Conservation (phyloP, 1,139 yeast species). For the Yamadazyma kanchanaburiensis region DNA sequence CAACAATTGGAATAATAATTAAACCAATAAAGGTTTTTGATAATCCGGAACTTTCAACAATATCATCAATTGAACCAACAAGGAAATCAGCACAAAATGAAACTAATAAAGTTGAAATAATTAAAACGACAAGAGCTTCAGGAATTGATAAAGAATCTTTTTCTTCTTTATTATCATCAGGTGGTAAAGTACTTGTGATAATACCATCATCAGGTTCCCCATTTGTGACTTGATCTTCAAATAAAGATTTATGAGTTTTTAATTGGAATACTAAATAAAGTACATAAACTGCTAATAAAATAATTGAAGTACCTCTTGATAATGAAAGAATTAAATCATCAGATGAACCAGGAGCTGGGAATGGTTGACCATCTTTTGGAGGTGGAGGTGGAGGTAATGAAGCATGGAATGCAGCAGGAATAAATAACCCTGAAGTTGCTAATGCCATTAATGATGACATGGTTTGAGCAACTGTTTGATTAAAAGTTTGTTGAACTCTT, state of each 20-base stretch:
- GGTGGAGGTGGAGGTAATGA: conserved; percentile 57
- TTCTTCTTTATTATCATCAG: conserved; percentile 22
- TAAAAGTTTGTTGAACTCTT: conserved; percentile 81
- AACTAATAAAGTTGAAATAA: conserved; percentile 72
- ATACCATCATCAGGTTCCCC: conserved; percentile 34
- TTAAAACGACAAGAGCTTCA: conserved; percentile 47
- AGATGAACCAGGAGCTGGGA: conserved; percentile 39
- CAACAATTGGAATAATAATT: conserved; percentile 91
- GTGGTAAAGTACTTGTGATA: conserved; percentile 26
- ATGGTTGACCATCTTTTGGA: conserved; percentile 28
- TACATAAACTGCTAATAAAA: conserved; percentile 72
- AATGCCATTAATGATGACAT: conserved; percentile 93
- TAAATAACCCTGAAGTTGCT: conserved; percentile 80
- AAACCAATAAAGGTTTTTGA: conserved; percentile 95
- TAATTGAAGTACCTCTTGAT: conserved; percentile 83
- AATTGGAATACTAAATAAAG: conserved; percentile 84
- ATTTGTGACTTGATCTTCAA: conserved; percentile 41
- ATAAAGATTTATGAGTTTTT: conserved; percentile 69
- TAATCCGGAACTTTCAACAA: conserved; percentile 79
- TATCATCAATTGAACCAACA: conserved; percentile 87
- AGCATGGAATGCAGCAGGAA: conserved; percentile 96
- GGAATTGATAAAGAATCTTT: conserved; percentile 31
- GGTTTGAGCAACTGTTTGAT: conserved; percentile 95
- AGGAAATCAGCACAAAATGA: conserved; percentile 90
- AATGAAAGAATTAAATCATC: conserved; percentile 62